A percentile compares a stretch with the other conserved stretches of the same genome.
phyloP scores from a whole-genome alignment of 2,329 filamentous ascomycete genomes.

The Clarireedia paspali region DNA sequence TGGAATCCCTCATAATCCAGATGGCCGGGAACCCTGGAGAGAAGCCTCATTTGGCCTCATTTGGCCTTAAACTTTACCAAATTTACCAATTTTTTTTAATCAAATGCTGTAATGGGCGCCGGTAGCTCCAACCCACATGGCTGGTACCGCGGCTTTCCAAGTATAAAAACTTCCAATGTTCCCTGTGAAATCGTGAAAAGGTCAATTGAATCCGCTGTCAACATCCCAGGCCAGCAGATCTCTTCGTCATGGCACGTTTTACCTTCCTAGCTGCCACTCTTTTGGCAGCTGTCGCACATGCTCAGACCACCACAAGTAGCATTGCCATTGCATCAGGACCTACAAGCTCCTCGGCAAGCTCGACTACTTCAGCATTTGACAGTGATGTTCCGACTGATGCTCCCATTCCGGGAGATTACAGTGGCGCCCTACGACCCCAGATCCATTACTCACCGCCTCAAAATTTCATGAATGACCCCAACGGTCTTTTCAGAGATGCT shows the following conservation, averaged over 20 bases:
- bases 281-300: slow-evolving; percentile 10
- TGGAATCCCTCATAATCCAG: background rate
- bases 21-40: background rate
- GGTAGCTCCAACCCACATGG: background rate
- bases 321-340: slow-evolving; percentile 9
- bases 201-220: background rate
- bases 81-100: background rate
- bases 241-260: background rate
- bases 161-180: background rate
- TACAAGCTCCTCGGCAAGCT: slow-evolving; percentile 11
- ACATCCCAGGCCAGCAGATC: background rate
- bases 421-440: slow-evolving; percentile 35
- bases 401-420: slow-evolving; percentile 21
- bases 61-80: too few species aligned
- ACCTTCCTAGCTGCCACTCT: slow-evolving; percentile 7
- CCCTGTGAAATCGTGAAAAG: background rate
- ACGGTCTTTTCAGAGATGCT: slow-evolving; percentile 52
- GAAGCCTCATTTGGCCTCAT: background rate
- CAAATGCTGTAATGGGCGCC: background rate
- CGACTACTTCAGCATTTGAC: slow-evolving; percentile 15
- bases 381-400: slow-evolving; percentile 18
- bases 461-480: slow-evolving; percentile 54
- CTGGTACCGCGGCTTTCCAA: background rate
- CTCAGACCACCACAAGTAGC: background rate
- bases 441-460: slow-evolving; percentile 48